These are phyloP conservation scores for Cladophialophora psammophila DNA, from an alignment of 2,329 filamentous ascomycete genomes.

Conservation along the genomic window DNA sequence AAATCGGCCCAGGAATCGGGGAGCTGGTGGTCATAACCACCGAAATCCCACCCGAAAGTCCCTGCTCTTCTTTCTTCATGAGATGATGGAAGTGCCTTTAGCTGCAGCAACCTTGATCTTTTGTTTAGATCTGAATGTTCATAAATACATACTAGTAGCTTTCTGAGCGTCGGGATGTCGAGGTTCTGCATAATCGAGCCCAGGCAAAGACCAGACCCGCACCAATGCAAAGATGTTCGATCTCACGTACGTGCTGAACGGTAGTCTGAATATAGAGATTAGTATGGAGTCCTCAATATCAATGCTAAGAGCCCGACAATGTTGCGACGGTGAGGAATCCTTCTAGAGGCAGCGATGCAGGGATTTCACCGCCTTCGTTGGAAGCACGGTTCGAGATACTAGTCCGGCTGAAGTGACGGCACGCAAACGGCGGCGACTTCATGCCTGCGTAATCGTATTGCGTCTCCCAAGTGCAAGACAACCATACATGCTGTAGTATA, in stretches of 20 bases:
- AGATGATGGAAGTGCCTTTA: neutral
- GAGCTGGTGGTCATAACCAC: neutral
- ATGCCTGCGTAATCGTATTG: neutral
- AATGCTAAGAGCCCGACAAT: neutral
- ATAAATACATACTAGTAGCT: neutral
- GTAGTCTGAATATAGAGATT: no score
- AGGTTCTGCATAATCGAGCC: neutral
- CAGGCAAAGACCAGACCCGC: neutral
- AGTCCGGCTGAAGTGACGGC: neutral
- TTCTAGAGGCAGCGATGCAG: neutral
- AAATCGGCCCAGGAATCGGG: neutral
- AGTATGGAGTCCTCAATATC: no score
- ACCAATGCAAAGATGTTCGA: neutral
- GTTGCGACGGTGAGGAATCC: neutral
- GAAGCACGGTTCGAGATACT: neutral
- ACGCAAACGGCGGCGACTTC: neutral
- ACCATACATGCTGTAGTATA: no score
- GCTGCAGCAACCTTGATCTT: neutral
- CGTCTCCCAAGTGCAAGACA: no score
- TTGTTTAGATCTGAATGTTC: no score
- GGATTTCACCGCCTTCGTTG: neutral
- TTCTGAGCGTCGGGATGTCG: slow-evolving; percentile 8
- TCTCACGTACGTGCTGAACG: neutral
- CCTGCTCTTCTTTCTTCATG: neutral
- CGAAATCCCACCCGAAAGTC: slow-evolving; percentile 1